These are phyloP conservation scores for Arabidopsis suecica DNA, from an alignment of 345 rosid genomes.

Conservation along the genomic window DNA sequence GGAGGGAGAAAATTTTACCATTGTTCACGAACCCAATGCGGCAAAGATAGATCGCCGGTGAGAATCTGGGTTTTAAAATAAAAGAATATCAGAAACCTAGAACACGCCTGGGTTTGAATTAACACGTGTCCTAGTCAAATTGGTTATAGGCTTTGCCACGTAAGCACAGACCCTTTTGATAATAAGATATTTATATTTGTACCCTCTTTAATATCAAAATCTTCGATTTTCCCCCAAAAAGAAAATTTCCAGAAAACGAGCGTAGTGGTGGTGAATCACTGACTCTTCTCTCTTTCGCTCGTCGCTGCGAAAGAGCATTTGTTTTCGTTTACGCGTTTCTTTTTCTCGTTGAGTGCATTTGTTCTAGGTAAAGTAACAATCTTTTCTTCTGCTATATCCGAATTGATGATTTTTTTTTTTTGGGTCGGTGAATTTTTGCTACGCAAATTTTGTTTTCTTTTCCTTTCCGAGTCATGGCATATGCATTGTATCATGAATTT, in stretches of 20 bases:
- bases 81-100: neutral
- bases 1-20: neutral
- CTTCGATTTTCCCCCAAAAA: neutral
- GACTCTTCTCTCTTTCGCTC: neutral
- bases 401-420: neutral
- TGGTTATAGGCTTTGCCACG: neutral
- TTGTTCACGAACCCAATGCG: constrained; percentile 9
- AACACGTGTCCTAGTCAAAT: neutral
- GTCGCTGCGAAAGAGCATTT: neutral
- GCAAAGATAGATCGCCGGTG: constrained; percentile 10
- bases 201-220: neutral
- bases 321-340: neutral
- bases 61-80: constrained; percentile 8
- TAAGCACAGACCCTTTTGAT: neutral
- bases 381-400: constrained; percentile 4
- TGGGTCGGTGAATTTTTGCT: neutral
- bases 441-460: neutral
- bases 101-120: neutral
- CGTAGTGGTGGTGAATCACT: neutral
- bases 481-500: neutral
- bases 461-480: neutral
- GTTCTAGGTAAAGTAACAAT: neutral
- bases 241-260: neutral
- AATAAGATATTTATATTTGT: neutral
- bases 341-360: neutral